A percentile compares a stretch with the other conserved stretches of the same genome.
These are phyloP conservation scores for Metschnikowia noctiluminum DNA, from an alignment of 805 yeast species.

Conservation along the genomic window DNA sequence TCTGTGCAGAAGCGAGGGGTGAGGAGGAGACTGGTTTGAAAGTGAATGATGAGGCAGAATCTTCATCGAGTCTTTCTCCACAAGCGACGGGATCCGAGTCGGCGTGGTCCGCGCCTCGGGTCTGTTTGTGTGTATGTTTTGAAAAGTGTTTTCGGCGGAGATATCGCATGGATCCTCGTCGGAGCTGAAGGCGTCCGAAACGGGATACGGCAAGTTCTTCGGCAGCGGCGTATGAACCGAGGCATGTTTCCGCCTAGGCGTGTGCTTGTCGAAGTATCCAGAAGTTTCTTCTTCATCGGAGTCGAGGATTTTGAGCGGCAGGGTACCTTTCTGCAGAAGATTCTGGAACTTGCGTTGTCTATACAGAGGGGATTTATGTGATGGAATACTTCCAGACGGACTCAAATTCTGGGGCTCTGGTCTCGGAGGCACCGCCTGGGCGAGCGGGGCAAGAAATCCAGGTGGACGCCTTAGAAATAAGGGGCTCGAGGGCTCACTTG, in stretches of 20 bases:
- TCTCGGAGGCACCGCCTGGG: background rate
- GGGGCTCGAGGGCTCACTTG: slow-evolving; percentile 5
- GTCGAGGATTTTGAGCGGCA: slow-evolving; percentile 8
- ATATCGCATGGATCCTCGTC: slow-evolving; percentile 4
- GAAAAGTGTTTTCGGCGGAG: background rate
- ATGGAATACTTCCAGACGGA: background rate
- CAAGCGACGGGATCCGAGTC: slow-evolving; percentile 14
- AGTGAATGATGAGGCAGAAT: slow-evolving; percentile 1
- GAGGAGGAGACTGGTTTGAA: background rate
- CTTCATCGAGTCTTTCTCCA: slow-evolving; percentile 7
- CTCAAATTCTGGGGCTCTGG: background rate
- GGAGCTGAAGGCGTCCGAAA: slow-evolving; percentile 5
- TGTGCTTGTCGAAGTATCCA: background rate
- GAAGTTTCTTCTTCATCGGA: background rate
- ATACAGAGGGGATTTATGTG: background rate
- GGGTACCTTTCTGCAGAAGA: slow-evolving; percentile 13
- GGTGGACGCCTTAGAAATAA: background rate
- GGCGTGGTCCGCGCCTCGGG: slow-evolving; percentile 12
- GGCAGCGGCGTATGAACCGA: slow-evolving; percentile 1
- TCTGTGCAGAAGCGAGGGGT: slow-evolving; percentile 2
- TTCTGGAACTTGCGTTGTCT: slow-evolving; percentile 10
- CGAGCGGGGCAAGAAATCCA: background rate
- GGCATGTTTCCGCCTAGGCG: background rate
- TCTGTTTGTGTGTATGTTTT: background rate
- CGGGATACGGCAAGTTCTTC: slow-evolving; percentile 9